Base-by-base conservation (phyloP, 371 early-diverging fungal genomes). In the Synchytrium microbalum region DNA sequence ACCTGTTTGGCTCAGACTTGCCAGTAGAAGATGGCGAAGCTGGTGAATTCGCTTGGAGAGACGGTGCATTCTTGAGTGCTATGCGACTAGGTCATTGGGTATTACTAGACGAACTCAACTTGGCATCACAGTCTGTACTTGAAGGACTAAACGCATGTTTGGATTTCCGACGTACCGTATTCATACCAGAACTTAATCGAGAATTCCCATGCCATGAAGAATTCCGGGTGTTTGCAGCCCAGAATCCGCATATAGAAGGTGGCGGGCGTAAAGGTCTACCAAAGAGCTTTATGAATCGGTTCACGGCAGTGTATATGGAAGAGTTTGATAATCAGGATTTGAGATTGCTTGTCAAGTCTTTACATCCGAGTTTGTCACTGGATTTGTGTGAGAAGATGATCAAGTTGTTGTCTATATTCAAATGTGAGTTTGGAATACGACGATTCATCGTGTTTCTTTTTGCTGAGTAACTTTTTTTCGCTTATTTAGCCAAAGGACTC, bases 221-320 rank as follows among this genome's bases (percentile, higher is more conserved):
- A 16, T 98, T 96, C 80, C 80, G 95, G 25, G 92, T 99, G 0
- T 99, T 99, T 83, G 99, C 92, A 59, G 99, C 99, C 1, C 96
- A 99, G 78, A 99, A 99, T 73, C 99, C 99, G 26, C 82, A 93
- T 32, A 85, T 86, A 56, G 93, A 95, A 73, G 94, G 94, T 66
- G 99, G 99, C 66, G 99, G 99, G 26, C 88, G 99, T 60, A 99
- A 99, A 73, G 95, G 97, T 38, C 83, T 99, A 25, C 99, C 99
- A 14, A 92, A 92, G 65, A 95, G 95, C 19, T 99, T 99, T 76
- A 85, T 96, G 56, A 98, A 99, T 74, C 86, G 99, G 38, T 99
- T 99, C 76, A 92, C 96, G 0, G 91, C 88, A 63, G 95, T 99
- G 19, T 91, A 90, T 71, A 87, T 99, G 52, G 92, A 92, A 31